A percentile compares a stretch with the other conserved stretches of the same genome.
These are phyloP conservation scores for Chalciporus sphaerocephalus DNA, from an alignment of 768 basidiomycete genomes.

Conservation along the genomic window DNA sequence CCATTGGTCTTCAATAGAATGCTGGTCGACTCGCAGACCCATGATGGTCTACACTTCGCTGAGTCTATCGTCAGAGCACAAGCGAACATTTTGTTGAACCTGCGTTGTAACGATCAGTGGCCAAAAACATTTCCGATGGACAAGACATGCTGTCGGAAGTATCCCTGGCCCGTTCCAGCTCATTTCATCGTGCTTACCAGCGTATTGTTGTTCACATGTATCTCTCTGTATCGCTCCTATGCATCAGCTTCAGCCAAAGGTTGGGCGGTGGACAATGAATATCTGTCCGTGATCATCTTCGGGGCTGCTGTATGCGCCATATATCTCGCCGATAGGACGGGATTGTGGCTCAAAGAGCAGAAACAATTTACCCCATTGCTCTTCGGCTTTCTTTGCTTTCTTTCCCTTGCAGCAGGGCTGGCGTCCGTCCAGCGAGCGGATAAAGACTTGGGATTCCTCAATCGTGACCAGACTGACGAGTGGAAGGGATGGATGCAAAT, in stretches of 20 bases:
- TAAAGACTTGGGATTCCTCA: slow-evolving; percentile 84
- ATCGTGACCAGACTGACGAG: slow-evolving; percentile 91
- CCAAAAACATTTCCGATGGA: slow-evolving; percentile 60
- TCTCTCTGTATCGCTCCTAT: slow-evolving; percentile 35
- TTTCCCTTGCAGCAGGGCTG: slow-evolving; percentile 54
- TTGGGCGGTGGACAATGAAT: slow-evolving; percentile 14
- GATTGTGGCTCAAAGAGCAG: slow-evolving; percentile 85
- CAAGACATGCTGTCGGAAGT: slow-evolving; percentile 78
- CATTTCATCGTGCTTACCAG: slow-evolving; percentile 51
- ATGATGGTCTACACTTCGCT: slow-evolving; percentile 83
- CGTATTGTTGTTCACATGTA: slow-evolving; percentile 50
- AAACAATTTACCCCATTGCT: slow-evolving; percentile 73
- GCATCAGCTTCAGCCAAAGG: slow-evolving; percentile 7
- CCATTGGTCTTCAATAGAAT: slow-evolving; percentile 81
- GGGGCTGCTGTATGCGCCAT: slow-evolving; percentile 64
- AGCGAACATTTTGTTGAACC: slow-evolving; percentile 73
- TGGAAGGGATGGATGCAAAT: slow-evolving; percentile 99
- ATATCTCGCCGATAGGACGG: slow-evolving; percentile 80
- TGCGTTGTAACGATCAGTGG: slow-evolving; percentile 72
- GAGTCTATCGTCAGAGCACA: slow-evolving; percentile 59
- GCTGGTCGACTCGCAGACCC: slow-evolving; percentile 67
- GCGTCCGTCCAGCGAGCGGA: slow-evolving; percentile 64
- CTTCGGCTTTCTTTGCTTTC: slow-evolving; percentile 58
- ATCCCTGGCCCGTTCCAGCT: slow-evolving; percentile 58
- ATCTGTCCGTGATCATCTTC: slow-evolving; percentile 51